Evolutionary conservation across 805 yeast species (phyloP), one percentile per base, ranked within the genome.

Genomic region (Alloascoidea hylecoeti): DNA sequence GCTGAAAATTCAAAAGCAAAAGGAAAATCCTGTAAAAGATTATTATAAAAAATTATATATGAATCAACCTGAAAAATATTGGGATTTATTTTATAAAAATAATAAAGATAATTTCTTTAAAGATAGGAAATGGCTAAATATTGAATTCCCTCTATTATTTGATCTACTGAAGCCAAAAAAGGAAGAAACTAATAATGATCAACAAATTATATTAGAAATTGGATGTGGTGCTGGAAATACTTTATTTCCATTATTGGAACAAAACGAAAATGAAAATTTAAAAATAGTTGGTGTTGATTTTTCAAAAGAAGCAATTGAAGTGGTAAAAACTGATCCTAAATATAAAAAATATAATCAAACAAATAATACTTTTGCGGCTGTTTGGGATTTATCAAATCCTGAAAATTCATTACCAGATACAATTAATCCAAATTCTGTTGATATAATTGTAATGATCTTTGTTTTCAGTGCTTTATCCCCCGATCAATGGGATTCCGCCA

Each of bases 211-310:
- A 23, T 66, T 92, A 39, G 98, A 92, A 57, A 79, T 92, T 35
- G 98, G 98, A 2, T 92, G 98, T 60, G 98, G 98, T 40, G 97
- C 96, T 3, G 98, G 98, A 6, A 92, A 92, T 56, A 92, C 98
- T 0, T 71, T 92, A 64, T 92, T 80, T 56, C 98, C 98, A 3
- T 78, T 92, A 15, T 60, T 92, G 41, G 69, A 69, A 39, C 86
- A 80, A 48, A 92, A 92, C 55, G 66, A 82, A 54, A 92, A 92
- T 58, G 75, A 77, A n/a, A 58, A 75, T 17, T 60, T 92, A 38
- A 68, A 62, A 46, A 72, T 92, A 4, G 68, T 73, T 39, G 98
- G 95, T 2, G 92, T 86, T 37, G 98, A 92, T 57, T 92, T 81
- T 54, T 80, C 94, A 41, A 75, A 78, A 42, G 78, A 78, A 44